Conservation (phyloP, 495 filamentous ascomycete species). For the Cetradonia linearis region DNA sequence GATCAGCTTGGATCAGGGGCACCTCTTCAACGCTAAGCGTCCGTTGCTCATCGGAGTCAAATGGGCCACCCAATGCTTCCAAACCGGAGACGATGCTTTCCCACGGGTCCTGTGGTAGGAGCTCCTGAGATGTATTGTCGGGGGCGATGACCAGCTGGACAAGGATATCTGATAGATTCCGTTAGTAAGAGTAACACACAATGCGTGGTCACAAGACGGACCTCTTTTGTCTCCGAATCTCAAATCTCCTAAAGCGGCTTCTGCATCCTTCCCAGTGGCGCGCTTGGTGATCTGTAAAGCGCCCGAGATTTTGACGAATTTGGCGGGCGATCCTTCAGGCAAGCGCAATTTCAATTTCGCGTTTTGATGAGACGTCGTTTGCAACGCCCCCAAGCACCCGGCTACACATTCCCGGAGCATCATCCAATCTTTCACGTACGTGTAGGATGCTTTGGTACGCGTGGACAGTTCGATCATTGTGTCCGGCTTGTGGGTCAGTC, state of each 20-base stretch:
- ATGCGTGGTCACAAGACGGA: constrained; percentile 24
- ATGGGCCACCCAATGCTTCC: constrained; percentile 85
- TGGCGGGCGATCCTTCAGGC: constrained; percentile 92
- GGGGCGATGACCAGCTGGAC: constrained; percentile 91
- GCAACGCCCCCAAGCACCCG: constrained; percentile 86
- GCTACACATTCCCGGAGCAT: constrained; percentile 97
- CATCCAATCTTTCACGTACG: constrained; percentile 99
- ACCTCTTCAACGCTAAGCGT: constrained; percentile 86
- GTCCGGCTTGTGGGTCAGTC: constrained; percentile 95
- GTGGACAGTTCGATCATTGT: constrained; percentile 97
- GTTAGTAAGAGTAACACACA: constrained; percentile 12
- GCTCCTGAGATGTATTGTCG: constrained; percentile 76
- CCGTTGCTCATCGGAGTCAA: constrained; percentile 79
- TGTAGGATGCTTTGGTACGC: constrained; percentile 91
- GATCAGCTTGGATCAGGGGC: constrained; percentile 88
- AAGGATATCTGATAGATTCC: constrained; percentile 57
- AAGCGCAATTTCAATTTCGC: constrained; percentile 92
- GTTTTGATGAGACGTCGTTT: constrained; percentile 96
- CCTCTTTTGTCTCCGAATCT: constrained; percentile 92
- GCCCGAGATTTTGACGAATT: constrained; percentile 97
- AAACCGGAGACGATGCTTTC: constrained; percentile 92
- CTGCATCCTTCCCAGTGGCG: constrained; percentile 91
- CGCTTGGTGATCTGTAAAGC: constrained; percentile 95
- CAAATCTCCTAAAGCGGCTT: constrained; percentile 85
- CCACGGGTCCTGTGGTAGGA: constrained; percentile 87